Base-by-base conservation (phyloP, 345 rosid species). In the Pugionium cornutum region DNA sequence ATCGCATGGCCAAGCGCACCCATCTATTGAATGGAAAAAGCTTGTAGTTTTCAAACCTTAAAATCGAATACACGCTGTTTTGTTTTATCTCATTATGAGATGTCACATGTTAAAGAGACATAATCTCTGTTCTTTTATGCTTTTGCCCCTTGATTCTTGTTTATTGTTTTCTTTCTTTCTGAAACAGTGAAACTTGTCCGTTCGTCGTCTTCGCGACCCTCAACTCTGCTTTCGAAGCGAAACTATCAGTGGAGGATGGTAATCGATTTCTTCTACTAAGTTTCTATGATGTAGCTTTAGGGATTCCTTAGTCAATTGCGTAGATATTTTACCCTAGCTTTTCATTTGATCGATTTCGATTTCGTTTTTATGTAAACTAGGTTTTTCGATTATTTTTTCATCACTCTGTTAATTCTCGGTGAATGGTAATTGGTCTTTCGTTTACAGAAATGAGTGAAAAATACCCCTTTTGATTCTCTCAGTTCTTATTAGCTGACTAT, bases 201-300 rank as follows among this genome's bases (percentile, higher is more conserved):
- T 26, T 36, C 36, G 18, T 46, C 40, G 51, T 28, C 43, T 1
- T 47, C 69, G 4, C 7, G 6, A 5, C 64, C 70, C 44, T 42
- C 76, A 39, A 27, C 43, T 49, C 54, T 35, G 49, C 41, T 34
- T 11, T 7, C 60, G 33, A n/a, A 72, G 70, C 51, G 56, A 72
- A 65, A 29, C 8, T 5, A 27, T 43, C 71, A 50, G 43, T 49
- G 3, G 42, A 65, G 11, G 35, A 72, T 72, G 76, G 76, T 72
- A 58, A 72, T 36, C 55, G 50, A 35, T 65, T 44, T 44, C 61
- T 51, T 58, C 49, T 58, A 26, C 8, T 40, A 6, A 32, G 47
- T 43, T 34, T 3, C 4, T 27, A 7, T 11, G 4, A 18, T 1
- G 5, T 29, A 18, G 1, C 32, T 51, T 9, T 37, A 6, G 1